Evolutionary conservation across 2,329 filamentous ascomycete species (phyloP), one percentile per base, ranked within the genome.

Genomic region (Ophiostoma populinum): DNA sequence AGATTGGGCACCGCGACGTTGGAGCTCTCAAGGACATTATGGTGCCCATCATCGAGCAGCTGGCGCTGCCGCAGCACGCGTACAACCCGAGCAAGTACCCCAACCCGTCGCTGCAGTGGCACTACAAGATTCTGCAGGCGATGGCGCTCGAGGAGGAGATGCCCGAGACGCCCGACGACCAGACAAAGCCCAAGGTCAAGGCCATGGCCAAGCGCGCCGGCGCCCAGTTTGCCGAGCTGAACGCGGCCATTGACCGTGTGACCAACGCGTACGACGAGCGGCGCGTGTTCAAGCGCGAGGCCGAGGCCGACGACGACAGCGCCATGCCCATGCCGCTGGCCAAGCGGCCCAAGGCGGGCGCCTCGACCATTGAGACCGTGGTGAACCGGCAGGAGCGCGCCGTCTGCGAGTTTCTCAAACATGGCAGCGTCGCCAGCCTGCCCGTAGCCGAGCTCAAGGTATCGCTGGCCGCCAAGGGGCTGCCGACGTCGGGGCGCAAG

Each of bases 91-190:
- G 63, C 2, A 90, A 79, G 49, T 95, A 94, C 48, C 82, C 90
- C 0, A 98, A 98, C 42, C 85, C 86, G 8, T 70, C 80, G 7
- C 63, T 98, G 17, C 90, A 98, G 56, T 98, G 87, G 86, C 90
- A 95, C 58, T 98, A 95, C 61, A 77, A 74, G 42, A 92, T 98
- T 30, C 61, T 98, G 1, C 90, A 98, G 55, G 79, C 81, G 6
- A 66, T 94, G 38, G 90, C 90, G 0, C 63, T 98, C 1, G 86
- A 93, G 24, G 90, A 98, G 51, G 86, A 94, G 45, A 59, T 92
- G 1, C 86, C 86, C 0, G 76, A 80, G 15, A 68, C 76, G 33
- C 56, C 57, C 2, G 63, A 70, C 11, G 90, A 98, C 50, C 75
- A 79, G 43, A 95, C 90, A 0, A 52, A 81, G 11, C 90, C 90